Evolutionary conservation across 129 eudicot species (phyloP).

Genomic region (Gnaphalium uliginosum): DNA sequence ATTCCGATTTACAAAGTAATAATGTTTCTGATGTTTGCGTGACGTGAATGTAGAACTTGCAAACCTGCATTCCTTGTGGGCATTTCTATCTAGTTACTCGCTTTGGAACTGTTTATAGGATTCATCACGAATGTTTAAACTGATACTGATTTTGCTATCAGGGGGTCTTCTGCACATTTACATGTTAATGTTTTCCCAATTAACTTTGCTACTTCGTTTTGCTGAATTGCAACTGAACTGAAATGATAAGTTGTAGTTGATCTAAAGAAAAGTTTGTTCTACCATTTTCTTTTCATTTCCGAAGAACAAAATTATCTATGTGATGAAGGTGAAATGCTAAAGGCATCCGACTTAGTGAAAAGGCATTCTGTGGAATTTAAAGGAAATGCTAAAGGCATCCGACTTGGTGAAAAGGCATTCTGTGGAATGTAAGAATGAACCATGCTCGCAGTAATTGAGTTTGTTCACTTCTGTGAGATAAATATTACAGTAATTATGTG

Average conservation of each 20-base stretch:
- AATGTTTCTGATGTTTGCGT: neutral
- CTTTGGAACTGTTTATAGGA: neutral
- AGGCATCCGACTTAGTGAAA: neutral
- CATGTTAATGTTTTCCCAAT: neutral
- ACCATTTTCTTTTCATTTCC: neutral
- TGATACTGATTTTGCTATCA: neutral
- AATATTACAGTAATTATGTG: neutral
- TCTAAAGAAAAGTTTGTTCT: neutral
- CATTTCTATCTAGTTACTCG: neutral
- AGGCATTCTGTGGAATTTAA: neutral
- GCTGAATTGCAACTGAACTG: conserved; percentile 12
- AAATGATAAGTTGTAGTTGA: neutral
- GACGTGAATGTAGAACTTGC: conserved; percentile 5
- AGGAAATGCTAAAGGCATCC: no score
- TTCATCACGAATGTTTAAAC: neutral
- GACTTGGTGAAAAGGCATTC: no score
- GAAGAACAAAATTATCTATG: neutral
- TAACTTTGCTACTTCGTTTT: neutral
- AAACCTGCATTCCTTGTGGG: neutral
- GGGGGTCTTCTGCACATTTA: neutral
- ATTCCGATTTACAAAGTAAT: neutral
- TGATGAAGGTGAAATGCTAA: neutral
- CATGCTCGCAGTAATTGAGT: neutral
- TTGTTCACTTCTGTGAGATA: neutral
- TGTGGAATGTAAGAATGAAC: conserved; percentile 1